phyloP scores from a whole-genome alignment of 2,329 filamentous ascomycete species.

The Diaporthe citriasiana region DNA sequence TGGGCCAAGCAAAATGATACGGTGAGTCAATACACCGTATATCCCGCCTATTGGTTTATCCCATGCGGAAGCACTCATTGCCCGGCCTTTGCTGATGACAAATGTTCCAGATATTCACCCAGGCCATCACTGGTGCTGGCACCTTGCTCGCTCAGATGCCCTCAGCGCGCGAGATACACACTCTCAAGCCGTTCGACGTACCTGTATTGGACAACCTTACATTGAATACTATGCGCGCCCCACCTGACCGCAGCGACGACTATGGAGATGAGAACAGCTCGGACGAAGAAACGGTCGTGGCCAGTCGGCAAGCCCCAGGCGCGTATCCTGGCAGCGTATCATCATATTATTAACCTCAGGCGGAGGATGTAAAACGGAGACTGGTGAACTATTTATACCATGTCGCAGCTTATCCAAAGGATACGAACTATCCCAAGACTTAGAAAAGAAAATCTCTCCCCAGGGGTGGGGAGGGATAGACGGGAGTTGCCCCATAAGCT shows the following conservation, averaged over 20 bases:
- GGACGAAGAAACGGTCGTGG: constrained; percentile 58
- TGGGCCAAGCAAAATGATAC: constrained; percentile 96
- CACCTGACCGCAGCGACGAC: constrained; percentile 62
- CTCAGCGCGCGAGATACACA: constrained; percentile 88
- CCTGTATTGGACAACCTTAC: constrained; percentile 75
- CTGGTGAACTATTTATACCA: neutral
- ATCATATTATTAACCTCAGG: constrained; percentile 42
- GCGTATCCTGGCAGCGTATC: constrained; percentile 39
- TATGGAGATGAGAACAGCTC: constrained; percentile 55
- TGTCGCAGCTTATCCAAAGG: too few species aligned
- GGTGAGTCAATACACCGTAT: constrained; percentile 63
- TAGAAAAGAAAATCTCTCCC: too few species aligned
- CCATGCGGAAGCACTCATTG: neutral
- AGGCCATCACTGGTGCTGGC: constrained; percentile 79
- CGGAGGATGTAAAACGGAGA: neutral
- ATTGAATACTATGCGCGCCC: constrained; percentile 73
- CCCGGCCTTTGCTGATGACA: constrained; percentile 6
- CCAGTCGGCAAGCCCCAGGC: constrained; percentile 33
- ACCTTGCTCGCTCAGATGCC: constrained; percentile 84
- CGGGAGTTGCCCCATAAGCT: neutral
- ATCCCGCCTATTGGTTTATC: neutral
- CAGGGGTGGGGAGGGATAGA: too few species aligned
- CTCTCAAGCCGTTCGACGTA: constrained; percentile 75
- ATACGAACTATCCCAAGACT: neutral
- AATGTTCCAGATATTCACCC: constrained; percentile 81